A percentile compares a stretch with the other conserved stretches of the same genome.
phyloP scores from a whole-genome alignment of 345 rosid genomes.

The Euphorbia pulcherrima region DNA sequence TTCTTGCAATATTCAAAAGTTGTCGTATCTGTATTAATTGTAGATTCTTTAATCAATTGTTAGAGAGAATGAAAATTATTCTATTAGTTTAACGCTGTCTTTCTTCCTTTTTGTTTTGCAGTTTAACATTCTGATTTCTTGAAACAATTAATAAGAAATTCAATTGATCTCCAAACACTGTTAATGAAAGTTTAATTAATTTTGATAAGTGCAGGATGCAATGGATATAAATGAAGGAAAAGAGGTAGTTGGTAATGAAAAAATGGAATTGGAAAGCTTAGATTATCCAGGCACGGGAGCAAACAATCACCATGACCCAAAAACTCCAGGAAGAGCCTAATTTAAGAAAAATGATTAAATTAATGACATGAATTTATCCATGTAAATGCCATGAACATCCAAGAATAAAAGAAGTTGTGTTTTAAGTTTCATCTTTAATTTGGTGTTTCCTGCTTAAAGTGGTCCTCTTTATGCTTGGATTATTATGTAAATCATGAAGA shows the following conservation, averaged over 20 bases:
- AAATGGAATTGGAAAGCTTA: slow-evolving; percentile 47
- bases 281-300: slow-evolving; percentile 76
- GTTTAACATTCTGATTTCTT: too few relatives aligned
- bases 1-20: too few relatives aligned
- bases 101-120: too few relatives aligned
- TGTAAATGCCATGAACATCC: slow-evolving; percentile 4
- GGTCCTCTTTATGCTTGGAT: not conserved
- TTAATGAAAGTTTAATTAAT: too few relatives aligned
- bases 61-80: too few relatives aligned
- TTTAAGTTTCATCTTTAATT: not conserved
- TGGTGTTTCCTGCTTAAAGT: not conserved
- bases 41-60: too few relatives aligned
- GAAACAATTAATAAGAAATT: too few relatives aligned
- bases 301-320: slow-evolving; percentile 62
- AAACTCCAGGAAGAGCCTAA: slow-evolving; percentile 42
- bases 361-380: not conserved
- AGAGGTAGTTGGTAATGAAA: slow-evolving; percentile 28
- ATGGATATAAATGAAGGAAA: slow-evolving; percentile 23
- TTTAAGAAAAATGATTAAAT: not conserved
- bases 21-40: too few relatives aligned
- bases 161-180: not conserved
- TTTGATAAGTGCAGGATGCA: slow-evolving; percentile 27
- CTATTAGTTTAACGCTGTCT: too few relatives aligned
- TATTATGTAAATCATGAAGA: not conserved
- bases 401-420: slow-evolving; percentile 3